These are phyloP conservation scores for Claviceps africana DNA, from an alignment of 2,329 filamentous ascomycete genomes.

Conservation along the genomic window DNA sequence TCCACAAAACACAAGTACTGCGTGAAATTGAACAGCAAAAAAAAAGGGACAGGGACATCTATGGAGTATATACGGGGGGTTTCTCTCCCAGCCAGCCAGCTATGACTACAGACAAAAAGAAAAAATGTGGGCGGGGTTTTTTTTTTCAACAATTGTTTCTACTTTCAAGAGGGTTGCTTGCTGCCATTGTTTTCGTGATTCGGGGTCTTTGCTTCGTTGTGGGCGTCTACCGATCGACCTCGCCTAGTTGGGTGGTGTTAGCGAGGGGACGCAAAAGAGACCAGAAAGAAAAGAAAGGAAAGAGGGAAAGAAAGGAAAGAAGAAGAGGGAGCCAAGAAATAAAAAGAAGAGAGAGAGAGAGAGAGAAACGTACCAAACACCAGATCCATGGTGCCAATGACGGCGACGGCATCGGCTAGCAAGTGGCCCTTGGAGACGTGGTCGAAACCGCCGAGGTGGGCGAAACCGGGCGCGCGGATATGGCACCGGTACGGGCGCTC, in stretches of 20 bases:
- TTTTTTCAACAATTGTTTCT: no score
- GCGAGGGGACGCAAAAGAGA: background rate
- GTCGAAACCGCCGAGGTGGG: conserved; percentile 87
- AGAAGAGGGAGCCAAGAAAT: background rate
- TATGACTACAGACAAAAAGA: conserved; percentile 27
- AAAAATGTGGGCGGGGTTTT: conserved; percentile 7
- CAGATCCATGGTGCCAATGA: conserved; percentile 82
- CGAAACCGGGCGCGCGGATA: conserved; percentile 92
- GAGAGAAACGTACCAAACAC: conserved; percentile 55
- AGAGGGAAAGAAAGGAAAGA: background rate
- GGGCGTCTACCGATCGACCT: conserved; percentile 42
- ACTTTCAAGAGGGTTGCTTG: conserved; percentile 9
- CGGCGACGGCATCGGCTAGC: conserved; percentile 89
- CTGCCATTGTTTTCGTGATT: background rate
- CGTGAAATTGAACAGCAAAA: background rate
- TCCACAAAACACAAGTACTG: background rate
- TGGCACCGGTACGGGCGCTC: conserved; percentile 96
- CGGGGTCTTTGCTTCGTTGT: conserved; percentile 11
- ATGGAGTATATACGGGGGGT: conserved; percentile 22
- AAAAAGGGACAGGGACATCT: conserved; percentile 9
- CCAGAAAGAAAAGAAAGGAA: background rate
- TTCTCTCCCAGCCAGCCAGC: conserved; percentile 17
- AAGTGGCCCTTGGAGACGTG: conserved; percentile 85
- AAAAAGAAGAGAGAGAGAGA: no score
- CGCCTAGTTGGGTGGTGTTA: conserved; percentile 26